phyloP scores from a whole-genome alignment of 768 basidiomycete species.

The Tulasnella sp. region DNA sequence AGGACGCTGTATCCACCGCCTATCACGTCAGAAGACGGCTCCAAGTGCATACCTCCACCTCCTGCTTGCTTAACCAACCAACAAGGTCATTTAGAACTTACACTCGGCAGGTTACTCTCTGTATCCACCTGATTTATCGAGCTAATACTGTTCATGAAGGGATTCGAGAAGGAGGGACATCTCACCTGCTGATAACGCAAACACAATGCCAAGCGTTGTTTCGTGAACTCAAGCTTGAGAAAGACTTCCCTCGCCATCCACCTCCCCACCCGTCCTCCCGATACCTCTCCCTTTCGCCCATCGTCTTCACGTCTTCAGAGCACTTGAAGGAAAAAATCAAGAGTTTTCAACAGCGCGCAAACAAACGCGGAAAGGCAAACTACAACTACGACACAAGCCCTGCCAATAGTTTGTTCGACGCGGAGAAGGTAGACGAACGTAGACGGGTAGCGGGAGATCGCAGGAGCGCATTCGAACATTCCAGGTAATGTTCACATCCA shows the following conservation, averaged over 20 bases:
- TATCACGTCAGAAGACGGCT: neutral
- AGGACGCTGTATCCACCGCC: constrained; percentile 2
- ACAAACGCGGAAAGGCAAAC: neutral
- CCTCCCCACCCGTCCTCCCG: neutral
- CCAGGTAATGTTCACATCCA: neutral
- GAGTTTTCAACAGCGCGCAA: neutral
- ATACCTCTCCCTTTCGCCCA: neutral
- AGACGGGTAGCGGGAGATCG: neutral
- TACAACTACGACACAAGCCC: neutral
- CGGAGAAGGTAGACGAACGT: neutral
- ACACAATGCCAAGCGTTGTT: neutral
- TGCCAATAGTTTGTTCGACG: neutral
- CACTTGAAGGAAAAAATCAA: neutral
- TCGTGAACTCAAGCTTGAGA: neutral
- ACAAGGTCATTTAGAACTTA: neutral
- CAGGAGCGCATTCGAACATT: neutral
- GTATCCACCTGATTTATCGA: too few relatives aligned
- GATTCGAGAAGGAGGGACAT: neutral
- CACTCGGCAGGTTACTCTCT: neutral
- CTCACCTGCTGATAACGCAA: neutral
- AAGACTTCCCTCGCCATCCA: neutral
- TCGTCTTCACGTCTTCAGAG: neutral
- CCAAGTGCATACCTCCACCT: neutral
- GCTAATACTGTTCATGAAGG: neutral
- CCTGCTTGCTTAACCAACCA: neutral